These are phyloP conservation scores for Piper betle DNA, from an alignment of 164 flowering plant species.

Conservation along the genomic window DNA sequence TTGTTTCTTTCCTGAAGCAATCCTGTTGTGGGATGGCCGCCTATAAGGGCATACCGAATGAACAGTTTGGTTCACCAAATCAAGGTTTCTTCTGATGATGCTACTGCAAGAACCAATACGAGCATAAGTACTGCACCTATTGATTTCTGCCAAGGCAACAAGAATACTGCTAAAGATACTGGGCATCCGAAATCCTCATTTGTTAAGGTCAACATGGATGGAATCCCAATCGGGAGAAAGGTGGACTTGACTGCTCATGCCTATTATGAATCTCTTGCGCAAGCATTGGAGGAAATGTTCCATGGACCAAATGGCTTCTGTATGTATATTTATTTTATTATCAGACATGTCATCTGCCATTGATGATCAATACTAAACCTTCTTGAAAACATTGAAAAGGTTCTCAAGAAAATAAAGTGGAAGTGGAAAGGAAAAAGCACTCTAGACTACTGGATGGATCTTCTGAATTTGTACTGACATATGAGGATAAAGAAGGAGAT, in stretches of 20 bases:
- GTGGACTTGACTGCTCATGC: too few species aligned
- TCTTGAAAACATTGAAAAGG: constrained; percentile 5
- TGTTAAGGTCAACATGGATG: too few species aligned
- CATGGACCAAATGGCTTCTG: too few species aligned
- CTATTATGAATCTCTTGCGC: too few species aligned
- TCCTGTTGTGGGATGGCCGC: constrained; percentile 97
- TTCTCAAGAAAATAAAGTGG: constrained; percentile 15
- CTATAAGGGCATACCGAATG: constrained; percentile 64
- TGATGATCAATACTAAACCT: not conserved
- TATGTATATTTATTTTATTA: too few species aligned
- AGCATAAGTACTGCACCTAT: constrained; percentile 7
- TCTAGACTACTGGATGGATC: constrained; percentile 64
- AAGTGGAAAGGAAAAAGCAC: constrained; percentile 12
- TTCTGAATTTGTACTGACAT: constrained; percentile 69
- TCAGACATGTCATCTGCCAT: too few species aligned
- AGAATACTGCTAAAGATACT: too few species aligned
- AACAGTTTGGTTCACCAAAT: constrained; percentile 54
- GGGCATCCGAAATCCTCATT: too few species aligned
- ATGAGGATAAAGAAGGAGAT: constrained; percentile 77
- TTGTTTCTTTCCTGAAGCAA: constrained; percentile 24
- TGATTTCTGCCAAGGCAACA: too few species aligned
- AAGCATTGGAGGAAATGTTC: too few species aligned
- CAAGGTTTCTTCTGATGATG: constrained; percentile 27
- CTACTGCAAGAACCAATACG: constrained; percentile 4
- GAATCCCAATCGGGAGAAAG: too few species aligned